These are phyloP conservation scores for Turritis glabra DNA, from an alignment of 345 rosid genomes.

Conservation along the genomic window DNA sequence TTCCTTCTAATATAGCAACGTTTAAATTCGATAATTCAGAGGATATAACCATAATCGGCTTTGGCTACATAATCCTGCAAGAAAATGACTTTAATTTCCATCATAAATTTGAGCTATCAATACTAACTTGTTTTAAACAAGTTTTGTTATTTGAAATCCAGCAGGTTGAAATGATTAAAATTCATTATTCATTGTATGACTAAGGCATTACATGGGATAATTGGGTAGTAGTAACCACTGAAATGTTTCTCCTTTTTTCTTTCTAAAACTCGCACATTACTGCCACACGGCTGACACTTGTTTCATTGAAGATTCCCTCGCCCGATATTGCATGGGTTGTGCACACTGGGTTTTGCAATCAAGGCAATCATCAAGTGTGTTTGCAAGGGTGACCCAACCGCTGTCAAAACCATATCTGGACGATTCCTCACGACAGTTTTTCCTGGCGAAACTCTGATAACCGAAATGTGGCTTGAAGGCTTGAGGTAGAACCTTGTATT, in stretches of 20 bases:
- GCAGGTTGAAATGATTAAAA: not conserved
- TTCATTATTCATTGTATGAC: not conserved
- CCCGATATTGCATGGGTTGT: slow-evolving; percentile 87
- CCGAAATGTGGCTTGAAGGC: slow-evolving; percentile 88
- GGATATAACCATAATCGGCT: not conserved
- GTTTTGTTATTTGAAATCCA: not conserved
- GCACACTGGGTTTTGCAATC: slow-evolving; percentile 81
- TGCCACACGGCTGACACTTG: slow-evolving; percentile 28
- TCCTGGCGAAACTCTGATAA: slow-evolving; percentile 79
- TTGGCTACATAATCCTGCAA: not conserved
- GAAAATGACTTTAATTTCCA: not conserved
- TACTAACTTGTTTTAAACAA: not conserved
- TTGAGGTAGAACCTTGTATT: slow-evolving; percentile 48
- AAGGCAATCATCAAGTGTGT: slow-evolving; percentile 78
- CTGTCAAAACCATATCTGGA: slow-evolving; percentile 63
- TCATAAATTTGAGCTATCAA: not conserved
- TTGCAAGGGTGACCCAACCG: slow-evolving; percentile 66
- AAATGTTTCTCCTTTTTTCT: not conserved
- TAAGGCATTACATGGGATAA: not conserved
- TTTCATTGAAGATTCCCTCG: slow-evolving; percentile 57
- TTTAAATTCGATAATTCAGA: not conserved
- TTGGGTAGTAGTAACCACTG: not conserved
- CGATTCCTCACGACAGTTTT: slow-evolving; percentile 79
- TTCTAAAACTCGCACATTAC: not conserved
- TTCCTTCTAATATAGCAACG: not conserved